These are phyloP conservation scores for Alectoria sarmentosa DNA, from an alignment of 495 filamentous ascomycete genomes.

Conservation along the genomic window DNA sequence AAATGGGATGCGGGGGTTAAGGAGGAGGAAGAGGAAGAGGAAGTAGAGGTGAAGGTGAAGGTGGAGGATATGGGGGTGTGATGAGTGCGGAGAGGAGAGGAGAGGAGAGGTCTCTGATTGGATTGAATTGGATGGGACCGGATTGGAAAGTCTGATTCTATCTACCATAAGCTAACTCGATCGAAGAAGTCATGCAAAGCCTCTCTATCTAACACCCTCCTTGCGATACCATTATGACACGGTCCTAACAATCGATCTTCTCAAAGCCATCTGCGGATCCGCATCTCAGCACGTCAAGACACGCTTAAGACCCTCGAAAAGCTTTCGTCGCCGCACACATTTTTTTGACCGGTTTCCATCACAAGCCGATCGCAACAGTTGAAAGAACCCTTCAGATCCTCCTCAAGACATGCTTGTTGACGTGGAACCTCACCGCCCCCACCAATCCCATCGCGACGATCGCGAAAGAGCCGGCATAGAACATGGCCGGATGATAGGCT, in stretches of 20 bases:
- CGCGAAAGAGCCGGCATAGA: constrained; percentile 45
- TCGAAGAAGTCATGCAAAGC: no score
- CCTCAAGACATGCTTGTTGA: constrained; percentile 28
- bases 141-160: no score
- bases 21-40: not conserved
- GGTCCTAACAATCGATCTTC: not conserved
- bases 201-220: no score
- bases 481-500: constrained; percentile 52
- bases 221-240: no score
- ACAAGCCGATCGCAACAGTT: not conserved
- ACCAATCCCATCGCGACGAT: constrained; percentile 30
- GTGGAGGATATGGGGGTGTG: not conserved
- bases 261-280: not conserved
- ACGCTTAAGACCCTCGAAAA: no score
- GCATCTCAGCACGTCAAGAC: no score
- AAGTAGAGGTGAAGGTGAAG: not conserved
- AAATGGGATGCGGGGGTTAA: not conserved
- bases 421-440: constrained; percentile 25
- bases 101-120: not conserved
- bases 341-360: not conserved
- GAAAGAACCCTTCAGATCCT: constrained; percentile 25
- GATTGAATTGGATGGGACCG: no score
- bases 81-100: not conserved
- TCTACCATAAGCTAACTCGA: not conserved
- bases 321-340: not conserved